Evolutionary conservation across 2,329 filamentous ascomycete species (phyloP).

Genomic region (Zalaria obscura): DNA sequence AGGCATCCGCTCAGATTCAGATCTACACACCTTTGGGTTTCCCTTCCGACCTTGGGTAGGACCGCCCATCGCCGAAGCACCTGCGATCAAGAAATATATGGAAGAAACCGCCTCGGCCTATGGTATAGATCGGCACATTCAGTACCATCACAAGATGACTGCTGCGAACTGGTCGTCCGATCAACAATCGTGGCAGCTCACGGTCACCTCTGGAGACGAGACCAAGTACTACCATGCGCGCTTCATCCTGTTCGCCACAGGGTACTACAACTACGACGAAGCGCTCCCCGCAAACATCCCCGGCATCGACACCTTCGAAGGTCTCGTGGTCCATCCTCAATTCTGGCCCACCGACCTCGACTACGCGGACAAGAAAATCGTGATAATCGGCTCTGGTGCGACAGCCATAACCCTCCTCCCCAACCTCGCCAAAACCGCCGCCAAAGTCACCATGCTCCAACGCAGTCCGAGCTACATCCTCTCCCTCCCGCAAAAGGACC

Average conservation of each 20-base stretch:
- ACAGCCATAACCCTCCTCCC: constrained; percentile 69
- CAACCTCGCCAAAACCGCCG: constrained; percentile 48
- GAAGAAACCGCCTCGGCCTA: constrained; percentile 26
- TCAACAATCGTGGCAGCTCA: constrained; percentile 32
- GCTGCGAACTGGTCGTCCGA: constrained; percentile 30
- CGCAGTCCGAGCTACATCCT: constrained; percentile 61
- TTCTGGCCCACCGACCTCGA: constrained; percentile 62
- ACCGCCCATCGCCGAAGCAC: constrained; percentile 29
- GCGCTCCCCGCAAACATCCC: constrained; percentile 49
- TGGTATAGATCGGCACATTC: constrained; percentile 32
- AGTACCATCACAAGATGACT: constrained; percentile 27
- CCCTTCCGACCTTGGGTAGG: constrained; percentile 55
- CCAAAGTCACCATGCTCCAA: constrained; percentile 64
- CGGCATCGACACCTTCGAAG: constrained; percentile 51
- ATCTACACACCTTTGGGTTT: constrained; percentile 42
- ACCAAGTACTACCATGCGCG: constrained; percentile 12
- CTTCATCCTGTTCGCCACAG: constrained; percentile 46
- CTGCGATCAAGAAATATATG: constrained; percentile 29
- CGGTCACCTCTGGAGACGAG: constrained; percentile 21
- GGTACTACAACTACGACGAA: constrained; percentile 61
- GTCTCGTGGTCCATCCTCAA: constrained; percentile 52
- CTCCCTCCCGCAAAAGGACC: constrained; percentile 31
- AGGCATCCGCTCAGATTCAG: constrained; percentile 43
- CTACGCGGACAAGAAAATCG: constrained; percentile 51
- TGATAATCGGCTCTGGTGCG: constrained; percentile 64